Percentiles rank a stretch among this genome's conserved stretches.
These are phyloP conservation scores for Schizothecium vesticola DNA, from an alignment of 495 filamentous ascomycete genomes.

Conservation along the genomic window DNA sequence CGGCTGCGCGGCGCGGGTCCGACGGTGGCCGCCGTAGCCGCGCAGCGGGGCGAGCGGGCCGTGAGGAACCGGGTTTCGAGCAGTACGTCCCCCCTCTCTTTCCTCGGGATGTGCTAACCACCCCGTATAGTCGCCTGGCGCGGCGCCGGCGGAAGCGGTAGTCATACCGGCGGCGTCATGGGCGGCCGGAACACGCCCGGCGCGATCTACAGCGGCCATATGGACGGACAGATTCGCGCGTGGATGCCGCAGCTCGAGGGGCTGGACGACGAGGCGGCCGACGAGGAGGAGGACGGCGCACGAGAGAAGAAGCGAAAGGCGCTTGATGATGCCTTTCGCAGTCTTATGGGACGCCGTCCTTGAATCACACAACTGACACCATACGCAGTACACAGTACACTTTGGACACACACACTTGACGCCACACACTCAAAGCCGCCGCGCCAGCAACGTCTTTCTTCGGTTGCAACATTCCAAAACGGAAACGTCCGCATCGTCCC, in stretches of 20 bases:
- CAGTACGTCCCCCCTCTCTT: conserved; percentile 7
- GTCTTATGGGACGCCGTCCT: conserved; percentile 38
- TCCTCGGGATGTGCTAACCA: not conserved
- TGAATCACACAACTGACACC: conserved; percentile 21
- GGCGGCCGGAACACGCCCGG: conserved; percentile 41
- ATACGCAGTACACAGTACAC: no score
- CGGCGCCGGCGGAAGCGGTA: conserved; percentile 42
- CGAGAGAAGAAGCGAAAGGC: conserved; percentile 54
- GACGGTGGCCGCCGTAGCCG: conserved; percentile 38
- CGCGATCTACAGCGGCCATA: conserved; percentile 52
- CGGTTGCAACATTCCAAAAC: not conserved
- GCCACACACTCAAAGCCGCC: not conserved
- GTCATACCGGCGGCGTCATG: conserved; percentile 37
- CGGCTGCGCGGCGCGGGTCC: conserved; percentile 58
- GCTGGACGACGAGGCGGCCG: conserved; percentile 40
- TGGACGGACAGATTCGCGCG: conserved; percentile 53
- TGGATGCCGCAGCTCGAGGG: conserved; percentile 53
- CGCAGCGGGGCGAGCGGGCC: conserved; percentile 30
- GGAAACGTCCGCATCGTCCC: not conserved
- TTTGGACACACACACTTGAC: no score
- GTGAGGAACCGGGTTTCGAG: conserved; percentile 59
- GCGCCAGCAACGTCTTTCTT: not conserved
- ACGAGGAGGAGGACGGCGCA: conserved; percentile 26
- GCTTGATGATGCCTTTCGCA: conserved; percentile 52
- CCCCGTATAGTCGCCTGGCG: conserved; percentile 57